Percentiles rank a stretch among this genome's conserved stretches.
phyloP scores from a whole-genome alignment of 495 filamentous ascomycete species.

The Penicillium ochrochloron region DNA sequence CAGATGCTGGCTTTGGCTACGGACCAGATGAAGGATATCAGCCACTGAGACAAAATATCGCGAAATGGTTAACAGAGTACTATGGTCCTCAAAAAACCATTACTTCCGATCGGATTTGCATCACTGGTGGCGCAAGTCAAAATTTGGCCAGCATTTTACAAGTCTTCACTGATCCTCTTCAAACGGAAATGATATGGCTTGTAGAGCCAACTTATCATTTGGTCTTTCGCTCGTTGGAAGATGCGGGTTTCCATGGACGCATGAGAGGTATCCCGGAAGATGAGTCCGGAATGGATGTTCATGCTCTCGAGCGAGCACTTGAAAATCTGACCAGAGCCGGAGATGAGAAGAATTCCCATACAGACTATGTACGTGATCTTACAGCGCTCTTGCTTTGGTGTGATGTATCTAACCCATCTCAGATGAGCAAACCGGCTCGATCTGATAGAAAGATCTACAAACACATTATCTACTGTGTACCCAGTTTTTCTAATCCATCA shows the following conservation, averaged over 20 bases:
- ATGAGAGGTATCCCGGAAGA: conserved; percentile 67
- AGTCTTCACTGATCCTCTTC: conserved; percentile 66
- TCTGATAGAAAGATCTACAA: conserved; percentile 62
- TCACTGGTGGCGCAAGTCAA: conserved; percentile 71
- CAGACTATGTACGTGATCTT: background rate
- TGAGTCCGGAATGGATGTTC: conserved; percentile 64
- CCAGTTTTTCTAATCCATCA: conserved; percentile 71
- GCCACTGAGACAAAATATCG: conserved; percentile 60
- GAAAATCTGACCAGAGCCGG: conserved; percentile 28
- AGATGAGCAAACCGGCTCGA: conserved; percentile 31
- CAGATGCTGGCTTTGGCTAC: conserved; percentile 62
- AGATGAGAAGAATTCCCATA: background rate
- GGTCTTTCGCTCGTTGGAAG: conserved; percentile 68
- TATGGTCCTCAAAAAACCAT: conserved; percentile 44
- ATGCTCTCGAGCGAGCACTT: conserved; percentile 38
- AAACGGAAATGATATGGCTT: conserved; percentile 67
- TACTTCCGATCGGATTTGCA: conserved; percentile 60
- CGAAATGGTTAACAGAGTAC: conserved; percentile 61
- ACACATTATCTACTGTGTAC: conserved; percentile 74
- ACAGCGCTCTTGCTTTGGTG: background rate
- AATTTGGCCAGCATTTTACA: conserved; percentile 63
- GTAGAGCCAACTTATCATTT: conserved; percentile 72
- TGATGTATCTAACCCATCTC: background rate
- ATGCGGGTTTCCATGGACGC: conserved; percentile 57
- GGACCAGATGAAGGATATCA: conserved; percentile 70